phyloP scores from a whole-genome alignment of 129 eudicot species.

The Chrysanthemum lavandulifolium region DNA sequence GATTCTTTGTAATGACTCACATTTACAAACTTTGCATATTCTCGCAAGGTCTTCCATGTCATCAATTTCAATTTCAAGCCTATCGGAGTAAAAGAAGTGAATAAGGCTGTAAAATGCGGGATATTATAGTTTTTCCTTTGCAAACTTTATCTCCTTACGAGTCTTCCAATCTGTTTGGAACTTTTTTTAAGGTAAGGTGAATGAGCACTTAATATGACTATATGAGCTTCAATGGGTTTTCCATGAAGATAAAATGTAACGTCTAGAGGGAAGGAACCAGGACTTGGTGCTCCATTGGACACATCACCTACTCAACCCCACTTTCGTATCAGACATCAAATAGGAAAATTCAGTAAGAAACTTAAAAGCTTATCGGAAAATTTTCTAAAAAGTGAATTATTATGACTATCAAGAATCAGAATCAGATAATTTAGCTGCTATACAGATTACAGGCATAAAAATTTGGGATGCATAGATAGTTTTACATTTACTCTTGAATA shows the following conservation, averaged over 20 bases:
- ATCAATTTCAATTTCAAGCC: constrained; percentile 89
- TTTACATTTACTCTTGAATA: no score
- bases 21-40: constrained; percentile 87
- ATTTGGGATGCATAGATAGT: not conserved
- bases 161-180: constrained; percentile 80
- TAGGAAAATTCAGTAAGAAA: not conserved
- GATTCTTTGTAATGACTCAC: constrained; percentile 65
- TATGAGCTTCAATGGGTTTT: constrained; percentile 92
- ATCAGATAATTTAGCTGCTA: not conserved
- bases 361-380: not conserved
- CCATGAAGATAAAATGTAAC: constrained; percentile 86
- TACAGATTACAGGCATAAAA: not conserved
- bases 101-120: constrained; percentile 88
- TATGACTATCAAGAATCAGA: not conserved
- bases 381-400: not conserved
- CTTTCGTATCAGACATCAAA: constrained; percentile 18
- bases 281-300: constrained; percentile 54
- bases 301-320: constrained; percentile 49
- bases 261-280: constrained; percentile 73
- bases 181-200: no score
- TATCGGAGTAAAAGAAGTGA: constrained; percentile 95
- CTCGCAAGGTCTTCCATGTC: constrained; percentile 94
- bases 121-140: constrained; percentile 72
- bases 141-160: constrained; percentile 69
- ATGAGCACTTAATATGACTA: constrained; percentile 85